These are phyloP conservation scores for Babjeviella inositovora DNA, from an alignment of 805 yeast genomes.

Conservation along the genomic window DNA sequence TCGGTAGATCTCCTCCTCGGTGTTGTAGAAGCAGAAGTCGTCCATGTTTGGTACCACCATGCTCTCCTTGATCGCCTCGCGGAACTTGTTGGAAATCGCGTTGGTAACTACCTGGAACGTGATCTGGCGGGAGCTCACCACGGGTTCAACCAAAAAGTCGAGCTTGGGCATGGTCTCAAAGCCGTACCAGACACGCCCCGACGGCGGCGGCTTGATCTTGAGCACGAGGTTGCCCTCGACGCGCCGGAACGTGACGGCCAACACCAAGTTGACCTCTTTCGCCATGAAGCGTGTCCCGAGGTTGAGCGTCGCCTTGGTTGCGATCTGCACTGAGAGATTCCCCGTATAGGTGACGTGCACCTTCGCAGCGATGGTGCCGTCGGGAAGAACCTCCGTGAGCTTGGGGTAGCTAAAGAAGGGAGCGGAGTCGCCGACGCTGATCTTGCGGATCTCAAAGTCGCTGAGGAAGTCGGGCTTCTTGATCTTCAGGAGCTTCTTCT, in stretches of 20 bases:
- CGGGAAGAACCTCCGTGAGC: conserved; percentile 56
- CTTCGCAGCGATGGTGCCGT: conserved; percentile 55
- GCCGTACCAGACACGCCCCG: conserved; percentile 81
- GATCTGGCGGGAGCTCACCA: conserved; percentile 74
- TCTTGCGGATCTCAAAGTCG: conserved; percentile 56
- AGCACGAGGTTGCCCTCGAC: conserved; percentile 63
- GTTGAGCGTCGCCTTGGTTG: conserved; percentile 66
- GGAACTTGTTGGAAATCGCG: conserved; percentile 60
- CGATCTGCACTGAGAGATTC: conserved; percentile 54
- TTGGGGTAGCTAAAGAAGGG: conserved; percentile 69
- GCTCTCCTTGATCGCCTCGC: conserved; percentile 65
- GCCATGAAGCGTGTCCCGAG: conserved; percentile 64
- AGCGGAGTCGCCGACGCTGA: conserved; percentile 65
- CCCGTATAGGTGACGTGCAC: conserved; percentile 60
- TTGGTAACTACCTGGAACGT: conserved; percentile 69
- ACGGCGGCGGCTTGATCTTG: conserved; percentile 77
- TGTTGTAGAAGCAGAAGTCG: conserved; percentile 58
- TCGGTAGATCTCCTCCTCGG: conserved; percentile 56
- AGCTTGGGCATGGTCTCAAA: conserved; percentile 68
- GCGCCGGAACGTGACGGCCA: conserved; percentile 52
- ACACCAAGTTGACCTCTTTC: conserved; percentile 58
- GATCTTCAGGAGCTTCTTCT: conserved; percentile 60
- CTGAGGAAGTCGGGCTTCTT: conserved; percentile 82
- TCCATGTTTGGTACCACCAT: conserved; percentile 83
- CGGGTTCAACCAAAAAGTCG: conserved; percentile 71